A percentile compares a stretch with the other conserved stretches of the same genome.
These are phyloP conservation scores for Fusarium sp. DNA, from an alignment of 2,329 filamentous ascomycete species.

Conservation along the genomic window DNA sequence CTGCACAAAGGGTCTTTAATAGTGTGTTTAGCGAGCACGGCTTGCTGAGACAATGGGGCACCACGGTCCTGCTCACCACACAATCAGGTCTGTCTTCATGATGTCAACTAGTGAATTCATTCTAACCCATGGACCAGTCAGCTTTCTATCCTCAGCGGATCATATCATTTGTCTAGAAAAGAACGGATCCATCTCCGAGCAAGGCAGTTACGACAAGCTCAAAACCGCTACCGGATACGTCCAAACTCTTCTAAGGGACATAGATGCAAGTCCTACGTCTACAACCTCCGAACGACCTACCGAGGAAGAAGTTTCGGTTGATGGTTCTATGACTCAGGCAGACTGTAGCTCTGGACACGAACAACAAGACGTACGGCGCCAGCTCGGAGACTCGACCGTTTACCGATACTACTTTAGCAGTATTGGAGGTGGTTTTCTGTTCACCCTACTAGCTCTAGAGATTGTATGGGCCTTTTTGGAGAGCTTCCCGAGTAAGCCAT, in stretches of 20 bases:
- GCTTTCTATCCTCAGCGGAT: slow-evolving; percentile 49
- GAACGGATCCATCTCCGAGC: slow-evolving; percentile 44
- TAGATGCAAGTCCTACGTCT: background rate
- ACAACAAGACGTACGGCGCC: slow-evolving; percentile 44
- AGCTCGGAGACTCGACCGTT: slow-evolving; percentile 49
- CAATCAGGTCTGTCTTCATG: slow-evolving; percentile 46
- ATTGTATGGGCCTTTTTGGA: slow-evolving; percentile 49
- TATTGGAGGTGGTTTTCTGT: slow-evolving; percentile 44
- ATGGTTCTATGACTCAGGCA: slow-evolving; percentile 46
- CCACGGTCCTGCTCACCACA: slow-evolving; percentile 58
- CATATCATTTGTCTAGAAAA: slow-evolving; percentile 40
- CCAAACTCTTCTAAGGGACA: slow-evolving; percentile 9
- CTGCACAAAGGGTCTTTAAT: slow-evolving; percentile 51
- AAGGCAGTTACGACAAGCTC: slow-evolving; percentile 51
- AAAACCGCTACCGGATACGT: slow-evolving; percentile 22
- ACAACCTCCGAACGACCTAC: no score
- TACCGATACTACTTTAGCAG: slow-evolving; percentile 52
- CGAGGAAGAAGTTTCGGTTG: background rate
- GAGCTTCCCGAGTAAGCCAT: slow-evolving; percentile 44
- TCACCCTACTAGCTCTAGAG: slow-evolving; percentile 40
- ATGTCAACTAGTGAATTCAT: no score
- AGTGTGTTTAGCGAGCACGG: slow-evolving; percentile 49
- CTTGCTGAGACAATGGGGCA: slow-evolving; percentile 48
- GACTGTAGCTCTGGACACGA: background rate
- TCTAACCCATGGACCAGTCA: slow-evolving; percentile 44